Conservation (phyloP, 2,329 filamentous ascomycete species). For the Ophiostoma sp. region DNA sequence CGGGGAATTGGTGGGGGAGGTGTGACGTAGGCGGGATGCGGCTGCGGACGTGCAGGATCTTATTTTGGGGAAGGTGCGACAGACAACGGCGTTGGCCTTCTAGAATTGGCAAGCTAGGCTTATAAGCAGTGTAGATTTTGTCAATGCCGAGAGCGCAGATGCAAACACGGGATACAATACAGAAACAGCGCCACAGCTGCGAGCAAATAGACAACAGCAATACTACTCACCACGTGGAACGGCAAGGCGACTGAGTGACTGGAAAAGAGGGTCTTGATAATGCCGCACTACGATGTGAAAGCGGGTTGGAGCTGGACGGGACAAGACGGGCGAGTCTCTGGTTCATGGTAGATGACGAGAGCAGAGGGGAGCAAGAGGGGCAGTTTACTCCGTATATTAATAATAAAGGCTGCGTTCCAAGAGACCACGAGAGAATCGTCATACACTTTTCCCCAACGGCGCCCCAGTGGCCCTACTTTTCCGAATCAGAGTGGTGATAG, state of each 20-base stretch:
- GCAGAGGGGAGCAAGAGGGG: not conserved
- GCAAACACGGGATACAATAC: not conserved
- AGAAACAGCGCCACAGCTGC: not conserved
- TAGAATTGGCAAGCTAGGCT: not conserved
- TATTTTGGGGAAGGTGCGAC: not conserved
- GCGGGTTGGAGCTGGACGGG: conserved; percentile 9
- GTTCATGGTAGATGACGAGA: conserved; percentile 10
- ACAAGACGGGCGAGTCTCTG: not conserved
- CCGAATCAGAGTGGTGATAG: not conserved
- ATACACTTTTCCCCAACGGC: not conserved
- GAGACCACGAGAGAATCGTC: not conserved
- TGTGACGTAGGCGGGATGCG: conserved; percentile 9
- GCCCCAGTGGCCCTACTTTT: conserved; percentile 4
- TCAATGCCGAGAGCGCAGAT: not conserved
- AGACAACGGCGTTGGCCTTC: not conserved
- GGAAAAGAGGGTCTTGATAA: conserved; percentile 22
- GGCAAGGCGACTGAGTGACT: not conserved
- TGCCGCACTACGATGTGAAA: conserved; percentile 21
- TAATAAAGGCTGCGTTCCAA: not conserved
- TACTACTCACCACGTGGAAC: conserved; percentile 21
- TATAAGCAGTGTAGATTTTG: not conserved
- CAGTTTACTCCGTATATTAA: not conserved
- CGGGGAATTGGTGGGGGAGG: conserved; percentile 1
- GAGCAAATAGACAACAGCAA: conserved; percentile 24
- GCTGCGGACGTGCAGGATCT: not conserved